These are phyloP conservation scores for Rhipidocladum racemiflorum DNA, from an alignment of 176 grass and related monocot genomes.

Conservation along the genomic window DNA sequence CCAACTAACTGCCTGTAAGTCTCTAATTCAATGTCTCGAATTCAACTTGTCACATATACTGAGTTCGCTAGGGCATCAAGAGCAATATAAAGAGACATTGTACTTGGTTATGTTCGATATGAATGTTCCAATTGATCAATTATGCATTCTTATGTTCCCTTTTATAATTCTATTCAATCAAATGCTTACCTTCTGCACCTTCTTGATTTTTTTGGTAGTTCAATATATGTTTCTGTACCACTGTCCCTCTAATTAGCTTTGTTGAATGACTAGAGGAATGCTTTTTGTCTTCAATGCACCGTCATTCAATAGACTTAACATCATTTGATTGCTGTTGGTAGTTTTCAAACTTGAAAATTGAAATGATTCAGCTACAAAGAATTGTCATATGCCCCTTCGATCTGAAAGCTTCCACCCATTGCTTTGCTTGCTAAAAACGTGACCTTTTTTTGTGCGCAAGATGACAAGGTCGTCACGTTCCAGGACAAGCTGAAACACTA, in stretches of 20 bases:
- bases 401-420: neutral
- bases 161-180: neutral
- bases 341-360: no score
- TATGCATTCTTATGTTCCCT: conserved; percentile 29
- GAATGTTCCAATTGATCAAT: conserved; percentile 96
- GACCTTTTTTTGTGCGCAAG: conserved; percentile 35
- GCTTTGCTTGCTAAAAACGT: neutral
- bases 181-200: neutral
- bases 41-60: conserved; percentile 71
- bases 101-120: conserved; percentile 88
- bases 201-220: neutral
- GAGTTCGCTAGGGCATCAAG: conserved; percentile 82
- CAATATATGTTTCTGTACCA: neutral
- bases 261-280: no score
- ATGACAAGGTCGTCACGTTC: conserved; percentile 86
- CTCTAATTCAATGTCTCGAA: conserved; percentile 27
- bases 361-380: no score
- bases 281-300: no score
- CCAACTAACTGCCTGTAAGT: neutral
- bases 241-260: neutral
- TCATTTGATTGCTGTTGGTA: no score
- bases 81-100: conserved; percentile 71
- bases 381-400: no score
- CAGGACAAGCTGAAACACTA: conserved; percentile 29
- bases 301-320: no score